Conservation (phyloP, 768 basidiomycete genomes). For the Mycena floridula region DNA sequence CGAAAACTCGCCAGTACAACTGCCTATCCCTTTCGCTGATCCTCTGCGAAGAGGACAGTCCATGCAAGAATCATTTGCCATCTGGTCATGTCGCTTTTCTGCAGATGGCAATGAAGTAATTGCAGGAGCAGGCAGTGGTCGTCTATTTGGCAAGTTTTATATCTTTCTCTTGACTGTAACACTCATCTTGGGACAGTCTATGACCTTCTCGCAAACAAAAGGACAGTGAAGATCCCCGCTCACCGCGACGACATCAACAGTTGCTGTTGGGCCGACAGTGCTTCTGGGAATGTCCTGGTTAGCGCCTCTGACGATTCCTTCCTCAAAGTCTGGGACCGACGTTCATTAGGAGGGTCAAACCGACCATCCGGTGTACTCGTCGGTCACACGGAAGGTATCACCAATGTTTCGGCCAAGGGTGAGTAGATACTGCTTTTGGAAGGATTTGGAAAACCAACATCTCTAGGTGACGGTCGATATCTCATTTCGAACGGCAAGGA, state of each 20-base stretch:
- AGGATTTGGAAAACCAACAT: too few species aligned
- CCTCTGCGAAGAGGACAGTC: slow-evolving; percentile 25
- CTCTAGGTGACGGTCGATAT: slow-evolving; percentile 96
- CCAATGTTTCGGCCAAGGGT: slow-evolving; percentile 90
- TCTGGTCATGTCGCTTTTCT: slow-evolving; percentile 95
- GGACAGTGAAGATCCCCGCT: slow-evolving; percentile 82
- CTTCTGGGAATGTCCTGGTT: slow-evolving; percentile 89
- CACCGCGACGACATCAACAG: slow-evolving; percentile 92
- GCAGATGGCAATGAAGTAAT: slow-evolving; percentile 95
- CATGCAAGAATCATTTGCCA: slow-evolving; percentile 38
- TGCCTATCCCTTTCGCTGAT: slow-evolving; percentile 56
- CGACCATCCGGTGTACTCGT: slow-evolving; percentile 92
- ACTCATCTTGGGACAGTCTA: slow-evolving; percentile 55
- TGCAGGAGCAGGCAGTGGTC: slow-evolving; percentile 85
- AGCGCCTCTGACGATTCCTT: slow-evolving; percentile 94
- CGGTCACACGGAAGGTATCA: slow-evolving; percentile 94
- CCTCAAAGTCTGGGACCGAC: slow-evolving; percentile 87
- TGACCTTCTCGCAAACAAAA: slow-evolving; percentile 73
- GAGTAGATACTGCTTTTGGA: too few species aligned
- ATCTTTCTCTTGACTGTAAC: background rate
- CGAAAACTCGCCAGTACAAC: slow-evolving; percentile 55
- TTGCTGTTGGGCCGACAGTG: slow-evolving; percentile 91
- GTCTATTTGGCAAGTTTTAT: slow-evolving; percentile 52
- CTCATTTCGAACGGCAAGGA: slow-evolving; percentile 96
- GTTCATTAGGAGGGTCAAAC: slow-evolving; percentile 44